Conservation (phyloP, 495 filamentous ascomycete species). For the Aspergillus sclerotiicarbonarius region DNA sequence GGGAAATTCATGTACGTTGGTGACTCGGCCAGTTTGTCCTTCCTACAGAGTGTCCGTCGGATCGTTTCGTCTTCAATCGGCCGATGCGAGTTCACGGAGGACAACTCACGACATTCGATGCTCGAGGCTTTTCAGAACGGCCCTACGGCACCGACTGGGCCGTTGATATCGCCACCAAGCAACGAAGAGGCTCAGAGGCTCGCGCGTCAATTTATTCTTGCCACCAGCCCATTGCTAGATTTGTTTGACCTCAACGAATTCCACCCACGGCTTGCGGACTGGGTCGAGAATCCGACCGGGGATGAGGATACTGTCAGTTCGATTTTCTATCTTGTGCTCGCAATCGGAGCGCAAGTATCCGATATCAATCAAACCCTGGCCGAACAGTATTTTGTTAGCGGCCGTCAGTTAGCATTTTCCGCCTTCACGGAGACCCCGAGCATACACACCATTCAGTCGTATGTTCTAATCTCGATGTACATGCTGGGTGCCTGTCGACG, state of each 20-base stretch:
- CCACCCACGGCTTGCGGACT: constrained; percentile 36
- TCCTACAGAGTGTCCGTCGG: constrained; percentile 68
- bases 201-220: constrained; percentile 40
- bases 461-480: constrained; percentile 58
- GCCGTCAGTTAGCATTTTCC: constrained; percentile 53
- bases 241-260: constrained; percentile 38
- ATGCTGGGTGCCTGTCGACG: constrained; percentile 61
- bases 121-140: constrained; percentile 55
- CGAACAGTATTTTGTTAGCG: constrained; percentile 55
- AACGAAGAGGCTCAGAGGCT: constrained; percentile 38
- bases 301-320: constrained; percentile 49
- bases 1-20: constrained; percentile 66
- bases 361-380: constrained; percentile 42
- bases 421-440: constrained; percentile 56
- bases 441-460: constrained; percentile 56
- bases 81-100: constrained; percentile 63
- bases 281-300: constrained; percentile 41
- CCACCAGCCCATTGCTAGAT: constrained; percentile 41
- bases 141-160: constrained; percentile 29
- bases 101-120: constrained; percentile 67
- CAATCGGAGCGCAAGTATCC: constrained; percentile 58
- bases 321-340: constrained; percentile 58
- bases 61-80: constrained; percentile 68
- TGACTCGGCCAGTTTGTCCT: constrained; percentile 70
- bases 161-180: constrained; percentile 29